Base-by-base conservation (phyloP, 345 rosid species). In the Acer yangbiense region DNA sequence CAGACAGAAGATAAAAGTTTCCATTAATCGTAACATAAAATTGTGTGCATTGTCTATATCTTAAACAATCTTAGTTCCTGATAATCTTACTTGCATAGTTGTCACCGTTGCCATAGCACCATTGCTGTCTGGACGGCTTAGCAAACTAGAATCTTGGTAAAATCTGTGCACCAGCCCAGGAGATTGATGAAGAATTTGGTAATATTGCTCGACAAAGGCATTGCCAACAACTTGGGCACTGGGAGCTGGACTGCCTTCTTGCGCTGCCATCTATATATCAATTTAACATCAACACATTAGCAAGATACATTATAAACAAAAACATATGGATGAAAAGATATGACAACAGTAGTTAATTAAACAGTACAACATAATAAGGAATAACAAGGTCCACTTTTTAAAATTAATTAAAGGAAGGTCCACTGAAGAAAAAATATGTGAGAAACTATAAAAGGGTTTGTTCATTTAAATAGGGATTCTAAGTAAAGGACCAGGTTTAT, bases 141-240 rank as follows among this genome's bases (percentile, higher is more conserved):
- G 77, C 77, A 83, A 75, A 77, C 93, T 91, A 23, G 85, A 85
- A 80, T 91, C 95, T 69, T 87, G 93, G 81, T 91, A 91, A 87
- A 91, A 91, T 43, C 88, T 86, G 77, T 84, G 86, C 68, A 86
- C 93, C 82, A 83, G 16, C 39, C 58, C 83, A 0, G 95, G 93
- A 2, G 90, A 86, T n/a, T 85, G 87, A 72, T 86, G 95, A 82
- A 91, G 95, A 74, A 86, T 87, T 68, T 85, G 88, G 79, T 91
- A 91, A 85, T 91, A 91, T 71, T 89, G 95, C 81, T 82, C 87
- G 71, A 87, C 93, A 74, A 91, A 91, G 48, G 91, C 92, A 84
- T 90, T 87, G 79, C 92, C 96, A 72, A 90, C 88, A 50, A 86
- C 82, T 76, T 83, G 86, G 27, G 89, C 89, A 79, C 76, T 81